Evolutionary conservation across 1,284 basidiomycete genomes (phyloP).

Genomic region (Ganoderma boninense): DNA sequence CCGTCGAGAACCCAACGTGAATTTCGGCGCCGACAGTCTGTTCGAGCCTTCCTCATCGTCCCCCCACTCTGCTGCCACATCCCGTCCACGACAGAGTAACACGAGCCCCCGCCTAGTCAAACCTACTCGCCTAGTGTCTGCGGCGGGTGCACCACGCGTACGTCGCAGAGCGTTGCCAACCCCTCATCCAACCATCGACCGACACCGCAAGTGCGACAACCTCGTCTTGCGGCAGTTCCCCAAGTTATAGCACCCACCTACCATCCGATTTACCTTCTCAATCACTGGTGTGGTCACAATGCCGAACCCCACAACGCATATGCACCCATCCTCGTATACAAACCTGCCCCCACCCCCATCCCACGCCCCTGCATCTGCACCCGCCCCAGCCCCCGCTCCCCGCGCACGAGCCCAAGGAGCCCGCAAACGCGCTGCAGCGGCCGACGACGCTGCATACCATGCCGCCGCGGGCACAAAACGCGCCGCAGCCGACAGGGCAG

Average conservation of each 20-base stretch:
- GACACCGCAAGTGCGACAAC: neutral
- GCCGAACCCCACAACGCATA: slow-evolving; percentile 9
- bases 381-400: slow-evolving; percentile 18
- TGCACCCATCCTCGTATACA: slow-evolving; percentile 6
- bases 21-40: neutral
- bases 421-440: slow-evolving; percentile 37
- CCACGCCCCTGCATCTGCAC: neutral
- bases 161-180: neutral
- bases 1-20: neutral
- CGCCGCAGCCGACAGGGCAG: slow-evolving; percentile 42
- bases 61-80: neutral
- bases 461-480: slow-evolving; percentile 38
- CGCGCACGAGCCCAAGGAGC: slow-evolving; percentile 33
- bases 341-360: neutral
- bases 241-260: neutral
- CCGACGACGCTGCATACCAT: slow-evolving; percentile 45
- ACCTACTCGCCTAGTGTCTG: neutral
- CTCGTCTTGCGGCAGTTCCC: neutral
- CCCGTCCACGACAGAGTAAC: neutral
- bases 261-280: neutral
- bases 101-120: neutral
- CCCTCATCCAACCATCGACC: neutral
- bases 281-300: neutral
- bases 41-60: neutral
- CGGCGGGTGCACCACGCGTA: neutral